Percentiles rank a stretch among this genome's conserved stretches.
Evolutionary conservation across 257 asterid genomes (phyloP).

Genomic region (Solanum neorickii): DNA sequence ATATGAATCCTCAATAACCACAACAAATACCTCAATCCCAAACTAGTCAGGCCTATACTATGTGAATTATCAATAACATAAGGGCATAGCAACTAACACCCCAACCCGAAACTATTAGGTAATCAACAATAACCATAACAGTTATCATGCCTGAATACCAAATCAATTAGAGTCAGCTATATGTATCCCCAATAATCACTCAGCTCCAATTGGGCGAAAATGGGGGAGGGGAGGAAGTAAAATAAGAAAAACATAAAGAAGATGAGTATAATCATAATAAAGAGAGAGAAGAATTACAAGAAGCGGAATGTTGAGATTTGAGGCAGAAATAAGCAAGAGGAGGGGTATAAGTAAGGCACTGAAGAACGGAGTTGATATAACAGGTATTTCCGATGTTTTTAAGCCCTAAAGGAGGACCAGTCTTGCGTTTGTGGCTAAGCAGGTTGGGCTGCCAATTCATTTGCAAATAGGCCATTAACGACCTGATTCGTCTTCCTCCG

Average conservation of each 20-base stretch:
- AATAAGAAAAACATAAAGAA: not conserved
- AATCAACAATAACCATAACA: not conserved
- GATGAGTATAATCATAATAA: not conserved
- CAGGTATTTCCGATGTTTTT: conserved; percentile 90
- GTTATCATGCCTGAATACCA: not conserved
- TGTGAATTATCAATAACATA: not conserved
- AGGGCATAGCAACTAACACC: not conserved
- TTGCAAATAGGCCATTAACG: conserved; percentile 83
- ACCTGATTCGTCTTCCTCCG: conserved; percentile 23
- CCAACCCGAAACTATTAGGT: not conserved
- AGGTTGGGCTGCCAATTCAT: conserved; percentile 97
- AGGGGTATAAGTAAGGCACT: conserved; percentile 97
- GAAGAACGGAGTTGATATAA: conserved; percentile 95
- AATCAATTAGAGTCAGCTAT: not conserved
- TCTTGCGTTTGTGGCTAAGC: conserved; percentile 61
- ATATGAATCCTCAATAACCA: not conserved
- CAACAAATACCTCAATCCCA: not conserved
- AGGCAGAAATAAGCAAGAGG: conserved; percentile 93
- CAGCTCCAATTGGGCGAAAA: not conserved
- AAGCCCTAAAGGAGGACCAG: conserved; percentile 91
- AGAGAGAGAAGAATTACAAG: conserved; percentile 28
- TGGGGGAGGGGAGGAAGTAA: not conserved
- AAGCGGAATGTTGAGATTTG: conserved; percentile 68
- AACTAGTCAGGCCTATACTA: not conserved
- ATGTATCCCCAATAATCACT: not conserved